phyloP scores from a whole-genome alignment of 768 basidiomycete genomes.

The Holtermanniella nyarrowii region DNA sequence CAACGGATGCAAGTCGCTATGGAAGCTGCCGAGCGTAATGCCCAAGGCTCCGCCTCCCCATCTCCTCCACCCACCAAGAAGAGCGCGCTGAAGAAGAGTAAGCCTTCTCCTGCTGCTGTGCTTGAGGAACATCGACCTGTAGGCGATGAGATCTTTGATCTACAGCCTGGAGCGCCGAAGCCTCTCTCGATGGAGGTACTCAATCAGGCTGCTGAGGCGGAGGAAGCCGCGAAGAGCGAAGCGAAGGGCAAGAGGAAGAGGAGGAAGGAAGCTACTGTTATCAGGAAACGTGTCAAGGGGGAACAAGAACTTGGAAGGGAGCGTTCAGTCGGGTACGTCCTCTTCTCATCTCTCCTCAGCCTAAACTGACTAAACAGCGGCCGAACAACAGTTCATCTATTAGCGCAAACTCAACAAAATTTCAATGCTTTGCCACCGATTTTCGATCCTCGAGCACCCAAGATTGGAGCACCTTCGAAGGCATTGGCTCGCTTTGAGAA shows the following conservation, averaged over 20 bases:
- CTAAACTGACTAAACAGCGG: too few species aligned
- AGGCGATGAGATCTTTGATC: conserved; percentile 7
- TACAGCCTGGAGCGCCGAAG: conserved; percentile 4
- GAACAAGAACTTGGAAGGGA: not conserved
- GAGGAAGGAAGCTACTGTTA: not conserved
- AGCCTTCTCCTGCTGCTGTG: not conserved
- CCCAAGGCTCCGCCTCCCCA: not conserved
- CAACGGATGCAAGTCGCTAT: conserved; percentile 15
- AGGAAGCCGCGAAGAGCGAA: not conserved
- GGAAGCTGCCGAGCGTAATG: conserved; percentile 15
- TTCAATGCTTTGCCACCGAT: not conserved
- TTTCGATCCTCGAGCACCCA: not conserved
- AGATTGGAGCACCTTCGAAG: not conserved
- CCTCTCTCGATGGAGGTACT: conserved; percentile 2
- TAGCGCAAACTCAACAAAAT: not conserved
- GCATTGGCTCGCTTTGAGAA: not conserved
- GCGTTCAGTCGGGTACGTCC: not conserved
- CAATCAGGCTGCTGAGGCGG: conserved; percentile 11
- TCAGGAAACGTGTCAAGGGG: not conserved
- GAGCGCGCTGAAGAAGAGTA: not conserved
- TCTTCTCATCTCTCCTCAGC: too few species aligned
- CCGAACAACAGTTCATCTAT: not conserved
- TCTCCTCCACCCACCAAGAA: not conserved
- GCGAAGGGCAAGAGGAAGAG: not conserved
- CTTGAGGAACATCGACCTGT: conserved; percentile 2